These are phyloP conservation scores for Talaromyces proteolyticus DNA, from an alignment of 495 filamentous ascomycete species.

Conservation along the genomic window DNA sequence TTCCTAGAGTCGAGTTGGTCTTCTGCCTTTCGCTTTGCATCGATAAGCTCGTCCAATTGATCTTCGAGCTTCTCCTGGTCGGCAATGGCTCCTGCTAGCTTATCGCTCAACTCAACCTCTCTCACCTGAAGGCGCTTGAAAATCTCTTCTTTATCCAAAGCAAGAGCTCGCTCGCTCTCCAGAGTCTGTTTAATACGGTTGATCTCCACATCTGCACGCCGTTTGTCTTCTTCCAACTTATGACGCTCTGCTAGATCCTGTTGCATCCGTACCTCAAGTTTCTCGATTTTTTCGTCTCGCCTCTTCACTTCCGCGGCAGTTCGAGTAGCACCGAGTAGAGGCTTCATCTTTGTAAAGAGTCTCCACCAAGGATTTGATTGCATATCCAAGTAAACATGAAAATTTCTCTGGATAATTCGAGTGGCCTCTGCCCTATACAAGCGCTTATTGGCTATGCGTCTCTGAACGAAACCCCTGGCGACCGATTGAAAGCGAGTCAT, in stretches of 20 bases:
- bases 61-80: conserved; percentile 93
- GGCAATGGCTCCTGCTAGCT: conserved; percentile 85
- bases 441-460: conserved; percentile 83
- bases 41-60: conserved; percentile 83
- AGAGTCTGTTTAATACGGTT: conserved; percentile 85
- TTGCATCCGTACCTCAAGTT: conserved; percentile 77
- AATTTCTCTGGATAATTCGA: conserved; percentile 89
- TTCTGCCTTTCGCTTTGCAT: conserved; percentile 84
- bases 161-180: conserved; percentile 90
- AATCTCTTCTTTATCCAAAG: conserved; percentile 97
- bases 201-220: conserved; percentile 81
- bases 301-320: conserved; percentile 90
- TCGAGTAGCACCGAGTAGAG: conserved; percentile 83
- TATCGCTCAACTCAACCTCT: conserved; percentile 85
- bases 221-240: conserved; percentile 83
- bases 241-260: conserved; percentile 68
- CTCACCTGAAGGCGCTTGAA: conserved; percentile 89
- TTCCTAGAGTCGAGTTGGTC: conserved; percentile 75
- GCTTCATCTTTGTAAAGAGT: conserved; percentile 92
- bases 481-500: conserved; percentile 91
- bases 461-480: conserved; percentile 81
- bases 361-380: conserved; percentile 95
- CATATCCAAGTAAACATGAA: conserved; percentile 81
- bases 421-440: conserved; percentile 93
- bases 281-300: conserved; percentile 85